Percentiles rank a stretch among this genome's conserved stretches.
phyloP scores from a whole-genome alignment of 2,329 filamentous ascomycete species.

The Pestalotiopsis sp. region DNA sequence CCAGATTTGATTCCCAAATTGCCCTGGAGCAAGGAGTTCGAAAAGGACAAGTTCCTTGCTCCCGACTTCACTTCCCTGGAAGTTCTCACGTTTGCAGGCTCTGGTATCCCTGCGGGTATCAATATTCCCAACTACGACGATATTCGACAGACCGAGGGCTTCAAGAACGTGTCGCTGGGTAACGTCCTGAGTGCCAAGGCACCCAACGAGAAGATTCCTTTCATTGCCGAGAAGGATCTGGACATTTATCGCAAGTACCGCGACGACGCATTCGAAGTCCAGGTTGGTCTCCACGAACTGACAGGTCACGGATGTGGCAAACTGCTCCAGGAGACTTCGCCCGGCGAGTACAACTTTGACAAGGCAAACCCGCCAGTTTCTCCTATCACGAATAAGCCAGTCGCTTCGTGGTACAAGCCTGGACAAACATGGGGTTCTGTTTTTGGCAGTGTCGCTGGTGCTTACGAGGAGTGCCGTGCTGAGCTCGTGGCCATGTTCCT shows the following conservation, averaged over 20 bases:
- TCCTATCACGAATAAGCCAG: constrained; percentile 75
- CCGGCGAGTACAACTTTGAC: constrained; percentile 88
- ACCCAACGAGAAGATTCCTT: constrained; percentile 88
- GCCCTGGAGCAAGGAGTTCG: constrained; percentile 86
- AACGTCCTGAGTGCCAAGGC: constrained; percentile 92
- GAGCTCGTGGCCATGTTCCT: constrained; percentile 93
- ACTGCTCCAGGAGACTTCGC: constrained; percentile 83
- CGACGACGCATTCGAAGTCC: constrained; percentile 88
- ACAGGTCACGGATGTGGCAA: constrained; percentile 89
- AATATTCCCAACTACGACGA: constrained; percentile 66
- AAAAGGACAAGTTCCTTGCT: constrained; percentile 93
- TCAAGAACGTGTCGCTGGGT: constrained; percentile 92
- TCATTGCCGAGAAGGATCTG: constrained; percentile 79
- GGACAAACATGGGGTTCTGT: constrained; percentile 94
- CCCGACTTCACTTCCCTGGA: constrained; percentile 96
- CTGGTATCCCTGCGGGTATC: constrained; percentile 64
- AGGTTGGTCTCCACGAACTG: constrained; percentile 93
- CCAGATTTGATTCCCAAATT: constrained; percentile 84
- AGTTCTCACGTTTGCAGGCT: constrained; percentile 78
- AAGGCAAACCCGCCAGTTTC: constrained; percentile 77
- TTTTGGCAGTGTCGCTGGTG: constrained; percentile 83
- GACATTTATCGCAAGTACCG: constrained; percentile 80
- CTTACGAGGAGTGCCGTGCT: constrained; percentile 92
- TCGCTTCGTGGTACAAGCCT: constrained; percentile 89
- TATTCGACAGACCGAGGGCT: constrained; percentile 80